These are phyloP conservation scores for Rhodocollybia butyracea DNA, from an alignment of 768 basidiomycete genomes.

Conservation along the genomic window DNA sequence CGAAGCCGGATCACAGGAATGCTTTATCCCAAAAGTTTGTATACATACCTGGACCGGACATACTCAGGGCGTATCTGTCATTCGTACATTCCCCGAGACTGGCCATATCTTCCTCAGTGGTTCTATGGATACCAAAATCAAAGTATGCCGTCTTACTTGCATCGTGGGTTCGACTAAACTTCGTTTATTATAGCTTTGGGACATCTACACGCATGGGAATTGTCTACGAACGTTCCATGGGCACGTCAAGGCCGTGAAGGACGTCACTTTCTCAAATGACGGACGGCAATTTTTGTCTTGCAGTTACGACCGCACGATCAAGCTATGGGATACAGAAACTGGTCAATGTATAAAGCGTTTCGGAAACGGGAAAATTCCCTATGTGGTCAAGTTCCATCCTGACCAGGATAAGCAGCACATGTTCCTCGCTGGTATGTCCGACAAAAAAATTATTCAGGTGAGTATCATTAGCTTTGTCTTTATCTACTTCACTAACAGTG, in stretches of 20 bases:
- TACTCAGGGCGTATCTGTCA: constrained; percentile 91
- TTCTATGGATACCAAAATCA: constrained; percentile 98
- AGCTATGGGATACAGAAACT: constrained; percentile 99
- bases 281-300: constrained; percentile 89
- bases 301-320: constrained; percentile 95
- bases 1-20: constrained; percentile 83
- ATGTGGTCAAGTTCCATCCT: constrained; percentile 93
- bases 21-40: constrained; percentile 93
- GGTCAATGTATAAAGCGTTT: constrained; percentile 97
- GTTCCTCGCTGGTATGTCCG: constrained; percentile 97
- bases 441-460: constrained; percentile 99
- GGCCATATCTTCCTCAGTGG: constrained; percentile 93
- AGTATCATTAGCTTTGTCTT: constrained; percentile 14
- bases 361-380: constrained; percentile 96
- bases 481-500: background rate
- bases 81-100: constrained; percentile 88
- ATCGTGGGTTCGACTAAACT: background rate
- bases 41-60: constrained; percentile 99
- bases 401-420: constrained; percentile 95
- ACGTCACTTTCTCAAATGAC: constrained; percentile 92
- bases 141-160: constrained; percentile 45
- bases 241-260: constrained; percentile 94
- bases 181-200: constrained; percentile 81
- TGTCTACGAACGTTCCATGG: constrained; percentile 97
- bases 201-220: constrained; percentile 94